A percentile compares a stretch with the other conserved stretches of the same genome.
Conservation (phyloP, 192 early-diverging fungal genomes). For the Backusella mclennaniae region DNA sequence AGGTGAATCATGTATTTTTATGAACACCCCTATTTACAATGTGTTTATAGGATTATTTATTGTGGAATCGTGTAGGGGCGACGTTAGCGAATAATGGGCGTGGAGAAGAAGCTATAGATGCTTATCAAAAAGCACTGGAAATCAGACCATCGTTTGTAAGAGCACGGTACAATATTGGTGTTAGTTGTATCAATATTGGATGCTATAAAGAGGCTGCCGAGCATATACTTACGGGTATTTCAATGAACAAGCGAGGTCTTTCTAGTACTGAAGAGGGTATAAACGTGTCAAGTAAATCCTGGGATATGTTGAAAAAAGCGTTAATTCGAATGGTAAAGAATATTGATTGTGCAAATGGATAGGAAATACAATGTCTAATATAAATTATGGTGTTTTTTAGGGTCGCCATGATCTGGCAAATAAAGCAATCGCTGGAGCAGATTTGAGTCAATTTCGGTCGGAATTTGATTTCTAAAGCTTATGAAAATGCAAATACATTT, state of each 20-base stretch:
- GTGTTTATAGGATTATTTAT: constrained; percentile 70
- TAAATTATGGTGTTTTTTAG: constrained; percentile 19
- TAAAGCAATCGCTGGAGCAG: constrained; percentile 41
- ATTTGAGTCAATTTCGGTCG: constrained; percentile 53
- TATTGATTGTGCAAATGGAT: background rate
- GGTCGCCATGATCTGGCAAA: constrained; percentile 57
- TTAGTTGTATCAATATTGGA: constrained; percentile 92
- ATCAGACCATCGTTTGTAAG: constrained; percentile 94
- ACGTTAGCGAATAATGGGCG: constrained; percentile 88
- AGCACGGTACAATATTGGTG: constrained; percentile 94
- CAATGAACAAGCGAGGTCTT: constrained; percentile 35
- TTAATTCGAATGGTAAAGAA: constrained; percentile 52
- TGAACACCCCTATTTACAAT: background rate
- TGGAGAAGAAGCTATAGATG: constrained; percentile 83
- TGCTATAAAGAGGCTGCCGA: constrained; percentile 92
- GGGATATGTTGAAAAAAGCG: constrained; percentile 60
- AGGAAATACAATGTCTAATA: background rate
- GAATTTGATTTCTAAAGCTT: constrained; percentile 58
- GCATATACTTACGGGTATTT: constrained; percentile 85
- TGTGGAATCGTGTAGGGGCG: constrained; percentile 97
- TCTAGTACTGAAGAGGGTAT: constrained; percentile 34
- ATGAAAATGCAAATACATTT: background rate
- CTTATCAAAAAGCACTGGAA: constrained; percentile 92
- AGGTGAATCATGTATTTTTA: background rate
- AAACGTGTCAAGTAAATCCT: constrained; percentile 60